Evolutionary conservation across 2,329 filamentous ascomycete species (phyloP).

Genomic region (Nigrospora sphaerica): DNA sequence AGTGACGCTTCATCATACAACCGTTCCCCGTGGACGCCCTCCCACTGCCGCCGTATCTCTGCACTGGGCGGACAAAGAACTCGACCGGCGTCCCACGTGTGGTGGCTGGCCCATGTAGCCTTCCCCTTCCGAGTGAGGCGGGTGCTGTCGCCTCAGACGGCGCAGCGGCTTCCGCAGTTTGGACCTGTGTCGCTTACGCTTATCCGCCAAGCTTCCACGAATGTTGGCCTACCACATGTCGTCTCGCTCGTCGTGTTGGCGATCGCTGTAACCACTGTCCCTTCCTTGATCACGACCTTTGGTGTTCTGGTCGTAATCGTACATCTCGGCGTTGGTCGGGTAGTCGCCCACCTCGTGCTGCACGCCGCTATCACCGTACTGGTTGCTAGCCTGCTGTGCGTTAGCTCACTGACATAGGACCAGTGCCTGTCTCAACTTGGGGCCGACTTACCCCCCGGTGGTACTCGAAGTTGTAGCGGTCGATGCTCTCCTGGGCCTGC

Average conservation of each 20-base stretch:
- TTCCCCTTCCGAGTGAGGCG: too few species aligned
- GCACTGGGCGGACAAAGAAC: too few species aligned
- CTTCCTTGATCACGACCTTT: constrained; percentile 30
- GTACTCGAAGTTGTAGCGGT: constrained; percentile 47
- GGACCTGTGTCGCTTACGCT: not conserved
- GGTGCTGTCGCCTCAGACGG: too few species aligned
- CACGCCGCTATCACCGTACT: constrained; percentile 37
- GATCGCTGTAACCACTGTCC: not conserved
- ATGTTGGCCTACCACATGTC: constrained; percentile 3
- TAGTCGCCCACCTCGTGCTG: constrained; percentile 39
- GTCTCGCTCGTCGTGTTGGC: not conserved
- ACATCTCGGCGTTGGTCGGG: constrained; percentile 44
- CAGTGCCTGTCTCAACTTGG: not conserved
- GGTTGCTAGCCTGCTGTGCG: constrained; percentile 29
- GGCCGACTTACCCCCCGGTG: constrained; percentile 34
- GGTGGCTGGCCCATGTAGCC: too few species aligned
- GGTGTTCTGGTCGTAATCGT: constrained; percentile 42
- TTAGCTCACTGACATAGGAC: not conserved
- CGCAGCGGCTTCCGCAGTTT: too few species aligned
- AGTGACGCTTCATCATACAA: too few species aligned
- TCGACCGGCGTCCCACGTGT: too few species aligned
- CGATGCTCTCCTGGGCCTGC: constrained; percentile 33
- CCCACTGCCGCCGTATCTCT: too few species aligned
- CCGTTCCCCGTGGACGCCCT: too few species aligned
- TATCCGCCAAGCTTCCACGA: not conserved